A percentile compares a stretch with the other conserved stretches of the same genome.
These are phyloP conservation scores for Pythium rishiriense DNA, from an alignment of 352 stramenopile genomes.

Conservation along the genomic window DNA sequence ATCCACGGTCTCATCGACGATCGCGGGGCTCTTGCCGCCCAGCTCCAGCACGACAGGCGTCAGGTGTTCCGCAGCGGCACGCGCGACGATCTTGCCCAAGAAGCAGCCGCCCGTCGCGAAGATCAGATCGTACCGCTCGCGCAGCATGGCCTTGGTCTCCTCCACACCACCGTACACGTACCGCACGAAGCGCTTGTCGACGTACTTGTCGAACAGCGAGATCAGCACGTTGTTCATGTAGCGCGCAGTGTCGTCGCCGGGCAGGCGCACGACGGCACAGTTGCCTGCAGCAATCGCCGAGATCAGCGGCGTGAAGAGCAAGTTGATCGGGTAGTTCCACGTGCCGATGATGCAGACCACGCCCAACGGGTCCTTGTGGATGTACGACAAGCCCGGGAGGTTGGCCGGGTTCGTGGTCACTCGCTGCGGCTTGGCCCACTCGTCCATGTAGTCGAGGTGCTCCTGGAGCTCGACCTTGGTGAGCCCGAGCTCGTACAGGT, in stretches of 20 bases:
- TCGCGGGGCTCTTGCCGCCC: conserved; percentile 91
- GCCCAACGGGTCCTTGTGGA: conserved; percentile 73
- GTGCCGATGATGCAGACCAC: conserved; percentile 89
- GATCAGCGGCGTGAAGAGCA: conserved; percentile 58
- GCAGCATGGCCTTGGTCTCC: conserved; percentile 79
- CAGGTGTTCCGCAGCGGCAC: conserved; percentile 91
- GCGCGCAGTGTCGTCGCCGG: conserved; percentile 81
- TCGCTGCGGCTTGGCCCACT: conserved; percentile 57
- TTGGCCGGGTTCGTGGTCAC: conserved; percentile 53
- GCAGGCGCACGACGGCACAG: conserved; percentile 91
- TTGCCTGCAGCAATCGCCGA: conserved; percentile 87
- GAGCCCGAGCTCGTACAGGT: conserved; percentile 47
- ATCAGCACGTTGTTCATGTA: conserved; percentile 61
- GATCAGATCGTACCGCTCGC: conserved; percentile 81
- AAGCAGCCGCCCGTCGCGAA: conserved; percentile 76
- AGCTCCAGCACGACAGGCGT: conserved; percentile 95
- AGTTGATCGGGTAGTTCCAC: conserved; percentile 93
- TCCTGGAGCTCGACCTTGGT: conserved; percentile 72
- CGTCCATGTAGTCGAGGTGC: conserved; percentile 63
- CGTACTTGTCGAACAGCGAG: conserved; percentile 66
- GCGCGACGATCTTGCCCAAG: conserved; percentile 90
- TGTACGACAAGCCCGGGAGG: conserved; percentile 58
- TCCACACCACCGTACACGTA: conserved; percentile 84
- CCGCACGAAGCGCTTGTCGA: conserved; percentile 73
- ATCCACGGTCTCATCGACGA: conserved; percentile 71